Percentiles rank a stretch among this genome's conserved stretches.
phyloP scores from a whole-genome alignment of 345 rosid species.

The Theobroma cacao region DNA sequence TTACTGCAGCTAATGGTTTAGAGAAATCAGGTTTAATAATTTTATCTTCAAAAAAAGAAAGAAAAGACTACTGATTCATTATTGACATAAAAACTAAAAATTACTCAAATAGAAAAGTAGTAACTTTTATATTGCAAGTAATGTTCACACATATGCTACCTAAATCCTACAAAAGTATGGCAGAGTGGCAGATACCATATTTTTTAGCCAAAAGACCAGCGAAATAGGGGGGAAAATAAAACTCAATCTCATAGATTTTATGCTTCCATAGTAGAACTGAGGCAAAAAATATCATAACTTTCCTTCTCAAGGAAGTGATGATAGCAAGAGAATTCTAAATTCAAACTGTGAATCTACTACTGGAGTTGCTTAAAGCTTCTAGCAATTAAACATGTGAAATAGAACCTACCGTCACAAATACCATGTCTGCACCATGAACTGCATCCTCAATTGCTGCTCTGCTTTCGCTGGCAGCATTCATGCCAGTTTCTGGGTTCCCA shows the following conservation, averaged over 20 bases:
- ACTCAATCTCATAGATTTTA: background rate
- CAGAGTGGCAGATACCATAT: background rate
- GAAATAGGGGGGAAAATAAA: background rate
- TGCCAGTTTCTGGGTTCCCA: conserved; percentile 94
- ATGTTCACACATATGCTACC: background rate
- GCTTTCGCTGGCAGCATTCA: conserved; percentile 94
- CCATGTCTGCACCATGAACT: conserved; percentile 88
- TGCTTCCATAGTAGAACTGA: background rate
- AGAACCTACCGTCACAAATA: conserved; percentile 79
- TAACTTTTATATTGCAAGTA: background rate
- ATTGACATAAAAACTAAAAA: background rate
- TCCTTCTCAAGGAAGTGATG: background rate
- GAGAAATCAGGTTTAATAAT: background rate
- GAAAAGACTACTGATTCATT: background rate
- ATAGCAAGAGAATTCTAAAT: background rate
- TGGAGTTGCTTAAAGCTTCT: background rate
- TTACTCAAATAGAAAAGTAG: background rate
- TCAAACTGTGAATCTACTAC: background rate
- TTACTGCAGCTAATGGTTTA: background rate
- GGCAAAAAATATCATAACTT: background rate
- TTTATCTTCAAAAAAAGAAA: background rate
- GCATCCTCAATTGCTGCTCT: conserved; percentile 78
- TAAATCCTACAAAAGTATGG: background rate
- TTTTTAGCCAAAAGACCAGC: background rate
- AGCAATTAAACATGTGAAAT: background rate